Conservation (phyloP, 805 yeast genomes). For the Candida lessepsii region DNA sequence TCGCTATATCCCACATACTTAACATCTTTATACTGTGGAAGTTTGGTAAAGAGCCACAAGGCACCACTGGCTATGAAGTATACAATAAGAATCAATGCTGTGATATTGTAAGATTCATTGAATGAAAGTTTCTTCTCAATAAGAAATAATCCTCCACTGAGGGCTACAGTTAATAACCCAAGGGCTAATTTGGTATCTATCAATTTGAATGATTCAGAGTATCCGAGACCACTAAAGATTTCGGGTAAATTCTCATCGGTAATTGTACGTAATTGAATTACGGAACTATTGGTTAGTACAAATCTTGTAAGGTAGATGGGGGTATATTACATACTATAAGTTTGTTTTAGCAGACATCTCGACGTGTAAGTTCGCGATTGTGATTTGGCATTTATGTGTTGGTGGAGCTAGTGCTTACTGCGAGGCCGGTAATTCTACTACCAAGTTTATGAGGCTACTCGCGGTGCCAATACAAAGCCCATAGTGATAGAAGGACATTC, state of each 20-base stretch:
- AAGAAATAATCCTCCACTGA: constrained; percentile 46
- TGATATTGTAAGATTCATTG: constrained; percentile 35
- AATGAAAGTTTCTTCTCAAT: constrained; percentile 50
- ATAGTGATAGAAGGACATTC: too few relatives aligned
- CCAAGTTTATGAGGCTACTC: too few relatives aligned
- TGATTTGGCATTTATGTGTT: too few relatives aligned
- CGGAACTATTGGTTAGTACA: constrained; percentile 32
- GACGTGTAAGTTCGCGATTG: too few relatives aligned
- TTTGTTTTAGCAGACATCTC: constrained; percentile 17
- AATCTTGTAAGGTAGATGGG: background rate
- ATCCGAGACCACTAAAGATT: constrained; percentile 44
- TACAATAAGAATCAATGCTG: constrained; percentile 32
- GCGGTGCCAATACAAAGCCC: too few relatives aligned
- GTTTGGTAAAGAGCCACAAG: constrained; percentile 32
- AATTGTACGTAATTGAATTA: constrained; percentile 45
- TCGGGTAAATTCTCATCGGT: constrained; percentile 49
- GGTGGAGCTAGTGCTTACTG: too few relatives aligned
- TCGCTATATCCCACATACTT: constrained; percentile 45
- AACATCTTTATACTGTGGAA: constrained; percentile 37
- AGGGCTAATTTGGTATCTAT: constrained; percentile 48
- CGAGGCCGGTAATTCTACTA: too few relatives aligned
- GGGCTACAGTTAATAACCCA: constrained; percentile 46
- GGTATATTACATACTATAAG: constrained; percentile 25
- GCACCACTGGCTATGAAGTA: constrained; percentile 39
- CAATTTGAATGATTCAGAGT: constrained; percentile 44